Percentiles rank a stretch among this genome's conserved stretches.
phyloP scores from a whole-genome alignment of 148 eudicot genomes.

The Pharnaceum exiguum region DNA sequence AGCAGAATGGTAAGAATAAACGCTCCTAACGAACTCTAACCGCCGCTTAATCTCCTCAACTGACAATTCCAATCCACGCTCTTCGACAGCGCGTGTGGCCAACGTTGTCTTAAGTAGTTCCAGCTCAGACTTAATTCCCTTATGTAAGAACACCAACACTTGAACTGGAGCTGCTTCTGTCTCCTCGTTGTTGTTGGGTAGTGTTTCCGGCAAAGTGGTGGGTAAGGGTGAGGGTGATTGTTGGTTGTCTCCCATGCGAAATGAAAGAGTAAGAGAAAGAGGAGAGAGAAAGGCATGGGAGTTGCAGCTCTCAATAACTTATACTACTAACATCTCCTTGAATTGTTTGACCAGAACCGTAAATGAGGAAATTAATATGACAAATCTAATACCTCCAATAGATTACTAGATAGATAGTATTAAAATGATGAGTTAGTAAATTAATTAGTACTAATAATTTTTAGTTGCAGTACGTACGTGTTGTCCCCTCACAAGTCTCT shows the following conservation, averaged over 20 bases:
- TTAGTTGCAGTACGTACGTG: no score
- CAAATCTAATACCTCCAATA: no score
- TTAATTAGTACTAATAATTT: no score
- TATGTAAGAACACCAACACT: constrained; percentile 53
- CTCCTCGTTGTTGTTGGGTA: constrained; percentile 13
- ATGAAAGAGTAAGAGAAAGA: constrained; percentile 19
- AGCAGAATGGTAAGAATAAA: constrained; percentile 58
- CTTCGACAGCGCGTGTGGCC: constrained; percentile 23
- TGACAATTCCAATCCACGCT: constrained; percentile 16
- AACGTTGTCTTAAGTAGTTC: constrained; percentile 24
- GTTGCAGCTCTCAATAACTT: constrained; percentile 7
- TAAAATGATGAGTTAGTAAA: no score
- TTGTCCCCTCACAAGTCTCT: no score
- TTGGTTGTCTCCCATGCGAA: constrained; percentile 38
- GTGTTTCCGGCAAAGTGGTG: constrained; percentile 3
- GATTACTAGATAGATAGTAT: no score
- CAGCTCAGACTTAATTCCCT: constrained; percentile 57
- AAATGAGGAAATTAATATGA: no score
- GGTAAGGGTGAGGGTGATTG: constrained; percentile 8
- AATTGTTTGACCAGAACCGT: no score
- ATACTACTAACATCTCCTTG: no score
- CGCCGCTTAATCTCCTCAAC: constrained; percentile 41
- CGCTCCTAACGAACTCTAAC: constrained; percentile 70
- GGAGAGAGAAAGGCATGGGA: constrained; percentile 29
- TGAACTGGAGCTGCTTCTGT: constrained; percentile 37